These are phyloP conservation scores for Elongisporangium prolatum DNA, from an alignment of 352 stramenopile species.

Conservation along the genomic window DNA sequence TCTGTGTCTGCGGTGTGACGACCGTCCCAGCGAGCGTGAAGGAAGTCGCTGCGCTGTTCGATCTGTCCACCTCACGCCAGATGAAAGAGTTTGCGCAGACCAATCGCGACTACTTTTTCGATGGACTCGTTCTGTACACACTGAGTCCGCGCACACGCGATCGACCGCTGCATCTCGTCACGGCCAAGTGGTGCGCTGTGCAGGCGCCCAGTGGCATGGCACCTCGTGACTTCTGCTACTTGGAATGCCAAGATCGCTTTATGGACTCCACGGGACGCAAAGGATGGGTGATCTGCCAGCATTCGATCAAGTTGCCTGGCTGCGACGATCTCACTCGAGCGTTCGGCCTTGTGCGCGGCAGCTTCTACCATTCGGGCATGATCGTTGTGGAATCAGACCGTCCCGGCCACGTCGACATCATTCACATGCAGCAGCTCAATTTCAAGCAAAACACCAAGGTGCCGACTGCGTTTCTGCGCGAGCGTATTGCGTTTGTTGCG, in stretches of 20 bases:
- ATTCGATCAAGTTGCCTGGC: slow-evolving; percentile 79
- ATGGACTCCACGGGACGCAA: slow-evolving; percentile 73
- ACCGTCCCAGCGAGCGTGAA: slow-evolving; percentile 62
- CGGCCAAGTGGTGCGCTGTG: slow-evolving; percentile 76
- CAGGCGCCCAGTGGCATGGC: slow-evolving; percentile 50
- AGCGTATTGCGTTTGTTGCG: slow-evolving; percentile 37
- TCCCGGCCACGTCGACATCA: slow-evolving; percentile 71
- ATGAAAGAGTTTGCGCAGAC: slow-evolving; percentile 67
- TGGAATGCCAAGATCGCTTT: slow-evolving; percentile 87
- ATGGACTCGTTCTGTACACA: slow-evolving; percentile 67
- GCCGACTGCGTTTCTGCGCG: slow-evolving; percentile 34
- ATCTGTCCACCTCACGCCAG: slow-evolving; percentile 47
- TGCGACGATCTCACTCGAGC: slow-evolving; percentile 72
- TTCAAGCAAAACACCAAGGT: slow-evolving; percentile 65
- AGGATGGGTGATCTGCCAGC: slow-evolving; percentile 79
- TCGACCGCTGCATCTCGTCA: slow-evolving; percentile 79
- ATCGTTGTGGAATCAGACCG: slow-evolving; percentile 77
- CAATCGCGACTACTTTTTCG: slow-evolving; percentile 65
- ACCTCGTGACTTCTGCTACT: slow-evolving; percentile 72
- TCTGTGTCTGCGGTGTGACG: slow-evolving; percentile 78
- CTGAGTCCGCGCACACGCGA: slow-evolving; percentile 59
- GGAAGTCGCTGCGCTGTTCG: slow-evolving; percentile 71
- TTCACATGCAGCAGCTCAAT: slow-evolving; percentile 81
- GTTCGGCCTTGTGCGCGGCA: slow-evolving; percentile 72
- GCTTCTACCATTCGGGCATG: slow-evolving; percentile 81